Evolutionary conservation across 257 asterid species (phyloP), one percentile per base, ranked within the genome.

Genomic region (Lycium barbarum): DNA sequence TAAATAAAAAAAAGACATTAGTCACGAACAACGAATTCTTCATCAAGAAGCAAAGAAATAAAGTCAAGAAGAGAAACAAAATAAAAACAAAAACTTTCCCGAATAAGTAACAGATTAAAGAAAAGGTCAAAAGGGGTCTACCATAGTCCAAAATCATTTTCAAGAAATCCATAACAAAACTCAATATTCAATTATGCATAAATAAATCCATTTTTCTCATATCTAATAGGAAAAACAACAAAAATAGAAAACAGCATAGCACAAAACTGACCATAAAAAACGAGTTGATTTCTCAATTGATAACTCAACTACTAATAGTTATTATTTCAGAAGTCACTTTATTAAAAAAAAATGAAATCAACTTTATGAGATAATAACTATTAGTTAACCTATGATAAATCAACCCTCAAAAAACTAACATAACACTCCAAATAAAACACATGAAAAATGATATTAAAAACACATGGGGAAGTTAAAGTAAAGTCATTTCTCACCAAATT

Each of bases 11-110:
- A 14, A 63, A 22, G 15, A 22, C 36, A 63, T 63, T 63, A 63
- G 26, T n/a, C 11, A 20, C 70, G 54, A 61, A 61, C 6, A 71
- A 71, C 33, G 55, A 71, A 71, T 72, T 72, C 80, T 72, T 72
- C 80, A 72, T 9, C 10, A 43, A 72, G 57, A 72, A 43, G 80
- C 36, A 72, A 43, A n/a, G 57, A 43, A 72, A 72, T 43, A 71
- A 43, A 71, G 51, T 4, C 35, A 40, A 38, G 43, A 38, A 38
- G 5, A 38, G 5, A 5, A 38, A 38, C 33, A 38, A 38, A 38
- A 38, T 38, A 71, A 71, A 2, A 71, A 43, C 4, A 40, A 14
- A 63, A 22, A 71, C 55, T 71, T 71, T 18, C 13, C 51, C 55
- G 35, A 71, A 47, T 18, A 63, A 62, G 68, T 20, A 20, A 10